phyloP scores from a whole-genome alignment of 495 filamentous ascomycete genomes.

The Rusavskia elegans region DNA sequence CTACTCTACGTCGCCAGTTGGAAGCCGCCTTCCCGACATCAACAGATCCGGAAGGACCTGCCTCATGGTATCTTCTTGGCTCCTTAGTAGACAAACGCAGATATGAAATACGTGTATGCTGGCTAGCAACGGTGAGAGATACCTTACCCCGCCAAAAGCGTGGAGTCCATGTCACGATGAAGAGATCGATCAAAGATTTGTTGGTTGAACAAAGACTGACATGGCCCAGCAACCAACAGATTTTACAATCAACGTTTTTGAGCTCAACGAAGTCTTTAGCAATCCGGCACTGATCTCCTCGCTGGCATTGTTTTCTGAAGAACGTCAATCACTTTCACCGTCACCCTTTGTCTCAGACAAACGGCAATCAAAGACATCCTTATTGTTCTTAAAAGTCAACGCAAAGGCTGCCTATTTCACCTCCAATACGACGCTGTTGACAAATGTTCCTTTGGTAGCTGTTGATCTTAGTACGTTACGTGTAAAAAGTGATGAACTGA shows the following conservation, averaged over 20 bases:
- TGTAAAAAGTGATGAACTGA: not conserved
- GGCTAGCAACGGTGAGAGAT: constrained; percentile 68
- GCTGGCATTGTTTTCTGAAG: constrained; percentile 44
- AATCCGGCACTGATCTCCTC: constrained; percentile 45
- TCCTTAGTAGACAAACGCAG: constrained; percentile 53
- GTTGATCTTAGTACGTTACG: constrained; percentile 52
- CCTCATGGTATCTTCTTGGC: constrained; percentile 75
- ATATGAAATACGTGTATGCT: constrained; percentile 89
- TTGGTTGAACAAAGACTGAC: too few species aligned
- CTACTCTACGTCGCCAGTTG: constrained; percentile 42
- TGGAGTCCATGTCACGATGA: not conserved
- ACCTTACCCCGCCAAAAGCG: too few species aligned
- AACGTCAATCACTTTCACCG: constrained; percentile 20
- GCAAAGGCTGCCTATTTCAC: constrained; percentile 77
- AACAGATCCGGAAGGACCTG: constrained; percentile 35
- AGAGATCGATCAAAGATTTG: too few species aligned
- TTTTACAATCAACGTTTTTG: constrained; percentile 52
- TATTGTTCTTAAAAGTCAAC: constrained; percentile 62
- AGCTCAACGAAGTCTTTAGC: constrained; percentile 39
- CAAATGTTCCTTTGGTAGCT: constrained; percentile 50
- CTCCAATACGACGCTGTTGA: constrained; percentile 57
- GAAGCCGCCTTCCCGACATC: constrained; percentile 48
- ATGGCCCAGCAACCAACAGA: constrained; percentile 64
- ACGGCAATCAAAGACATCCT: constrained; percentile 24
- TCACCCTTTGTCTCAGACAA: constrained; percentile 5